Percentiles rank a stretch among this genome's conserved stretches.
These are phyloP conservation scores for Aureobasidium sp. DNA, from an alignment of 2,329 filamentous ascomycete species.

Conservation along the genomic window DNA sequence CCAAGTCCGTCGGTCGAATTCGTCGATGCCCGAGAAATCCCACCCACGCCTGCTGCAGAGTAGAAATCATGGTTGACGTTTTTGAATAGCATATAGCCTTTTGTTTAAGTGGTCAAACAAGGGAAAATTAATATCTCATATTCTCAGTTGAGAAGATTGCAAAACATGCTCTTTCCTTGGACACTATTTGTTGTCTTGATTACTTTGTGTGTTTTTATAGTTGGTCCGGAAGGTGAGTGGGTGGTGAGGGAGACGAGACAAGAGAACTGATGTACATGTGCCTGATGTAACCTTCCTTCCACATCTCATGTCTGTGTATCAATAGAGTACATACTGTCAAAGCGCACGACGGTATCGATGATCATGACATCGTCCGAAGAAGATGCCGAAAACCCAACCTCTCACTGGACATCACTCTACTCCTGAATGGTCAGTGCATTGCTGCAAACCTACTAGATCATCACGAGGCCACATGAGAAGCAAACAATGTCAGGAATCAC, in stretches of 20 bases:
- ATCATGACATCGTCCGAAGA: not conserved
- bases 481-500: not conserved
- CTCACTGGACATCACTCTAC: not conserved
- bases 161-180: not conserved
- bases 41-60: constrained; percentile 14
- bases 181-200: not conserved
- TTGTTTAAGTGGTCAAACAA: not conserved
- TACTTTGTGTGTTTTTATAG: not conserved
- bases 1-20: constrained; percentile 23
- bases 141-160: not conserved
- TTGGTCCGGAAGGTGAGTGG: not conserved
- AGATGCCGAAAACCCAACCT: not conserved
- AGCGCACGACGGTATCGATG: not conserved
- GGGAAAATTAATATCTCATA: not conserved
- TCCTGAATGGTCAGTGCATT: not conserved
- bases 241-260: not conserved
- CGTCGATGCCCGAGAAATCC: constrained; percentile 26
- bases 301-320: not conserved
- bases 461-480: not conserved
- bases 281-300: not conserved
- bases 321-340: not conserved
- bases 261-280: not conserved
- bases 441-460: not conserved
- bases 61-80: constrained; percentile 2
- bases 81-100: not conserved